Conservation (phyloP, 1,284 basidiomycete species). For the Termitomyces sp. region DNA sequence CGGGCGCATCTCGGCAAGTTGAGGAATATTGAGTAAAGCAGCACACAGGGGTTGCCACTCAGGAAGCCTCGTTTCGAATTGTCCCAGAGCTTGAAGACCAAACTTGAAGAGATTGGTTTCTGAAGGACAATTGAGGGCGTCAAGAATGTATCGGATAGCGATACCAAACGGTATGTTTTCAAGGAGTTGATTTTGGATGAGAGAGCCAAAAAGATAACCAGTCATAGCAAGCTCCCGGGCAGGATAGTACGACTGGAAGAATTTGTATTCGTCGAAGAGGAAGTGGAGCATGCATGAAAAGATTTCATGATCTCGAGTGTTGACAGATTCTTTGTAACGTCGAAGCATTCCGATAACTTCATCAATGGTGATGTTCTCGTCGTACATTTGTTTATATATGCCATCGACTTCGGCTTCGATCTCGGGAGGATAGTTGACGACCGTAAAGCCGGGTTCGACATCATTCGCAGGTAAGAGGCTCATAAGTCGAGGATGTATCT, state of each 20-base stretch:
- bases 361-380: conserved; percentile 90
- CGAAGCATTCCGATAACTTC: conserved; percentile 88
- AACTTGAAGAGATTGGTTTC: conserved; percentile 96
- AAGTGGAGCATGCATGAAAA: conserved; percentile 99
- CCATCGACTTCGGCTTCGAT: conserved; percentile 92
- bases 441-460: conserved; percentile 87
- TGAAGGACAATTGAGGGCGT: conserved; percentile 86
- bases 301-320: conserved; percentile 87
- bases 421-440: conserved; percentile 84
- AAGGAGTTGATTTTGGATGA: conserved; percentile 92
- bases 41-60: conserved; percentile 96
- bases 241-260: conserved; percentile 96
- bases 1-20: conserved; percentile 83
- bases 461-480: conserved; percentile 88
- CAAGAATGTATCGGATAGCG: conserved; percentile 94
- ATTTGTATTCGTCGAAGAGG: conserved; percentile 99
- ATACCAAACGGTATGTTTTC: conserved; percentile 96
- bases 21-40: conserved; percentile 83
- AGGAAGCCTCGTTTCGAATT: conserved; percentile 83
- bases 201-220: conserved; percentile 92
- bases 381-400: conserved; percentile 99
- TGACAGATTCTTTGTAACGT: conserved; percentile 79
- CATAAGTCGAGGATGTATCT: conserved; percentile 96
- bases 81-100: conserved; percentile 85
- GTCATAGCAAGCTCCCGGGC: conserved; percentile 94